Evolutionary conservation across 352 stramenopile genomes (phyloP), one percentile per base, ranked within the genome.

Genomic region (Globisporangium ultimum): DNA sequence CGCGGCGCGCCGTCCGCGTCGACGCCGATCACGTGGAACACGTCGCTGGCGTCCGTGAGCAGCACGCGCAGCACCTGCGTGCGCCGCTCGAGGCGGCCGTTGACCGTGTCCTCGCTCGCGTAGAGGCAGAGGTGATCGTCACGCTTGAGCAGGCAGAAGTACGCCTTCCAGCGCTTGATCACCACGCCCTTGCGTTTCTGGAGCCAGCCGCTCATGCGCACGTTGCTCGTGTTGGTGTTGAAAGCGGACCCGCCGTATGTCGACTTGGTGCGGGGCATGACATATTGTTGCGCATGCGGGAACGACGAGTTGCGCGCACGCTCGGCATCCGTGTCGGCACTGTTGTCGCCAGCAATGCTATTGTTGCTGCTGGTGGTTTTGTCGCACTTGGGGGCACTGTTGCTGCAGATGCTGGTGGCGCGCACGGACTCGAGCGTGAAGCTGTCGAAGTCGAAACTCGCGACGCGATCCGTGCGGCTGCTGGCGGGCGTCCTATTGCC

Each of bases 51-150:
- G 43, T 84, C 72, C 8, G 71, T 75, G 12, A 83, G 59, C 21
- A 70, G 61, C 34, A 82, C 77, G 7, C 71, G 72, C 22, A 87
- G 60, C 20, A 87, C 55, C 18, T 80, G 71, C 38, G 80, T 82
- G 18, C 72, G 72, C 20, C 71, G 70, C 42, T 78, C 72, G 8
- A 87, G 56, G 12, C 57, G 57, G 1, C 77, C 74, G 47, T 87
- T 84, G 17, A 87, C 63, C 9, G 71, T 81, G 59, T 87, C 72
- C 46, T 87, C 74, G 55, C 66, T 87, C 18, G 67, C 41, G 48
- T 85, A 87, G 1, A 87, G 54, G n/a, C 71, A 83, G 12, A 87
- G 62, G 5, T 64, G 70, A 45, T 83, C 71, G 58, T 87, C 72
- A 22, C 65, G 71, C 52, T 82, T 82, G 18, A 84, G 66, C 20